Evolutionary conservation across 352 stramenopile species (phyloP).

Genomic region (Pythium phragmiticola): DNA sequence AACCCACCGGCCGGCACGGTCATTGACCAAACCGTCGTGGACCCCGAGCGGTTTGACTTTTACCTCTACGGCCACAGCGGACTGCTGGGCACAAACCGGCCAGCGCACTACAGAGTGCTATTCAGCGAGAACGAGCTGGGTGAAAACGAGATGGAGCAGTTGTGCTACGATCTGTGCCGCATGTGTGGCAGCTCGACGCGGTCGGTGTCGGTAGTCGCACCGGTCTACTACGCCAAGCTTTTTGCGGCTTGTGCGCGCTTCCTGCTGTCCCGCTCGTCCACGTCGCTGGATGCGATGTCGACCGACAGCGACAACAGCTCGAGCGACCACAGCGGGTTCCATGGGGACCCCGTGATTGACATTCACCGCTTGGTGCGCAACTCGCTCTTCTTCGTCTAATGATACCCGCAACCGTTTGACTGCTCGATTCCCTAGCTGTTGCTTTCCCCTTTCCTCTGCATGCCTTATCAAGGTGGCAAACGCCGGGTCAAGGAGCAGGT

Average conservation of each 20-base stretch:
- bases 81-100: conserved; percentile 6
- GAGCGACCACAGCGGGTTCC: conserved; percentile 1
- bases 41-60: conserved; percentile 6
- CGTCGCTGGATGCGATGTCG: conserved; percentile 1
- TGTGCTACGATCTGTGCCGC: conserved; percentile 13
- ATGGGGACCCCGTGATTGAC: conserved; percentile 11
- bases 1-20: conserved; percentile 15
- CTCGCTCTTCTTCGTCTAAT: conserved; percentile 23
- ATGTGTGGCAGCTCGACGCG: conserved; percentile 8
- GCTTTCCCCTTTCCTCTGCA: not conserved
- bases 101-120: conserved; percentile 12
- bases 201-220: conserved; percentile 11
- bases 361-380: conserved; percentile 21
- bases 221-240: conserved; percentile 12
- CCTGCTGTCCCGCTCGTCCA: conserved; percentile 3
- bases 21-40: conserved; percentile 11
- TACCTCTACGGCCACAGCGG: conserved; percentile 18
- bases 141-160: conserved; percentile 2
- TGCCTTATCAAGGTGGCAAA: too few species aligned
- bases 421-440: not conserved
- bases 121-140: conserved; percentile 4
- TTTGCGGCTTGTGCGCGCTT: conserved; percentile 4
- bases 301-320: conserved; percentile 24
- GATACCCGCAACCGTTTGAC: not conserved
- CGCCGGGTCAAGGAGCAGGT: too few species aligned